Percentiles rank a stretch among this genome's conserved stretches.
Conservation (phyloP, 2,329 filamentous ascomycete genomes). For the Elsinoe perseae region DNA sequence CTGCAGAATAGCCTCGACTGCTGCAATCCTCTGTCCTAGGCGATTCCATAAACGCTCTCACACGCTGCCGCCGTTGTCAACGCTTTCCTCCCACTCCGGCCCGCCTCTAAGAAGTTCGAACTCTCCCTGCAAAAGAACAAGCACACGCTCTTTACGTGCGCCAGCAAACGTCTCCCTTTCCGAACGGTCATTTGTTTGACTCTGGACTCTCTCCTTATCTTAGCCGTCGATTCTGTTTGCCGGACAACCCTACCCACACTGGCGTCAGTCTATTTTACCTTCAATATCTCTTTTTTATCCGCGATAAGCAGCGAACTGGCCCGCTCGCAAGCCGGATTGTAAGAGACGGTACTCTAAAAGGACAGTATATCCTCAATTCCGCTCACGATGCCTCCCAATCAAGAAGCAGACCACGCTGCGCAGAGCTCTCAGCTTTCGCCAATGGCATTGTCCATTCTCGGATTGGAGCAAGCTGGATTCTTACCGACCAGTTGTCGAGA, state of each 20-base stretch:
- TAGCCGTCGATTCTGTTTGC: not conserved
- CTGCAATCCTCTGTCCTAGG: not conserved
- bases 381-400: not conserved
- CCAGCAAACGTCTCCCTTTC: slow-evolving; percentile 10
- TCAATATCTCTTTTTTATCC: not conserved
- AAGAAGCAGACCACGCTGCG: not conserved
- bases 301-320: not conserved
- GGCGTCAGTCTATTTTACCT: not conserved
- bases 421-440: slow-evolving; percentile 17
- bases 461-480: slow-evolving; percentile 14
- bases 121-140: not conserved
- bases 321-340: not conserved
- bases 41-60: slow-evolving; percentile 11
- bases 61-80: slow-evolving; percentile 3
- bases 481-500: not conserved
- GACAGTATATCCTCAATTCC: not conserved
- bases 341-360: not conserved
- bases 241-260: slow-evolving; percentile 5
- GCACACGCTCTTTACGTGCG: slow-evolving; percentile 1
- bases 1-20: not conserved
- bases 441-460: slow-evolving; percentile 18
- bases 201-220: slow-evolving; percentile 11
- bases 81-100: slow-evolving; percentile 7
- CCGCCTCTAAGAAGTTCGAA: not conserved
- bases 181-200: slow-evolving; percentile 14